Conservation (phyloP, 2,329 filamentous ascomycete species). For the Sporothrix mexicana region DNA sequence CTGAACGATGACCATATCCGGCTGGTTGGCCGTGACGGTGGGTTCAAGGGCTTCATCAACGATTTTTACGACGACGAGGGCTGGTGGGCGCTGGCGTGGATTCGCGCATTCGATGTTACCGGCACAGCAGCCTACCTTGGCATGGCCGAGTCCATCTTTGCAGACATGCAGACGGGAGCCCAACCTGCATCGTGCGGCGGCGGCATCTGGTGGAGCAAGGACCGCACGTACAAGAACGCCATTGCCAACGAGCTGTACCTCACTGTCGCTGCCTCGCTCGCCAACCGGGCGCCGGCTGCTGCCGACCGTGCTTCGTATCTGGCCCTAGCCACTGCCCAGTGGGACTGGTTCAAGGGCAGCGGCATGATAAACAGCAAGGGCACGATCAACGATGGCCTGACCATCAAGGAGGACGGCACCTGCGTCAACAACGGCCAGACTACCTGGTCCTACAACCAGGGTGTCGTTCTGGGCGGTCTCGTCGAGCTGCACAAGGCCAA, state of each 20-base stretch:
- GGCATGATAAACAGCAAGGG: conserved; percentile 58
- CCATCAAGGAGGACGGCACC: conserved; percentile 47
- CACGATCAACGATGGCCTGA: conserved; percentile 61
- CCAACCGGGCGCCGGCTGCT: conserved; percentile 50
- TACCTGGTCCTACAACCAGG: conserved; percentile 63
- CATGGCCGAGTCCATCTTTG: conserved; percentile 58
- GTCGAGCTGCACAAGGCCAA: conserved; percentile 53
- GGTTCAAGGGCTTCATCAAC: conserved; percentile 57
- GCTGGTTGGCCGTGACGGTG: conserved; percentile 31
- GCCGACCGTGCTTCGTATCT: conserved; percentile 49
- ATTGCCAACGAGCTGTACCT: conserved; percentile 64
- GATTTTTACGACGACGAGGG: conserved; percentile 66
- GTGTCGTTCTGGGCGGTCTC: conserved; percentile 59
- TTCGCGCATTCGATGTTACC: conserved; percentile 60
- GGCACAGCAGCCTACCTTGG: conserved; percentile 55
- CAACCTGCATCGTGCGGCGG: conserved; percentile 55
- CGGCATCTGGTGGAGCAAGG: conserved; percentile 64
- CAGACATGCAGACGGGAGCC: conserved; percentile 57
- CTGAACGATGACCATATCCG: no score
- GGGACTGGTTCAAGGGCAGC: conserved; percentile 58
- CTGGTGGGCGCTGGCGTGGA: conserved; percentile 67
- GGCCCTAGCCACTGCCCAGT: conserved; percentile 54
- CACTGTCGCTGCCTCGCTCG: conserved; percentile 58
- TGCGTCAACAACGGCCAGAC: conserved; percentile 56
- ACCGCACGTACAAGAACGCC: conserved; percentile 57